phyloP scores from a whole-genome alignment of 1,139 yeast genomes.

The Taphrina pruni region DNA sequence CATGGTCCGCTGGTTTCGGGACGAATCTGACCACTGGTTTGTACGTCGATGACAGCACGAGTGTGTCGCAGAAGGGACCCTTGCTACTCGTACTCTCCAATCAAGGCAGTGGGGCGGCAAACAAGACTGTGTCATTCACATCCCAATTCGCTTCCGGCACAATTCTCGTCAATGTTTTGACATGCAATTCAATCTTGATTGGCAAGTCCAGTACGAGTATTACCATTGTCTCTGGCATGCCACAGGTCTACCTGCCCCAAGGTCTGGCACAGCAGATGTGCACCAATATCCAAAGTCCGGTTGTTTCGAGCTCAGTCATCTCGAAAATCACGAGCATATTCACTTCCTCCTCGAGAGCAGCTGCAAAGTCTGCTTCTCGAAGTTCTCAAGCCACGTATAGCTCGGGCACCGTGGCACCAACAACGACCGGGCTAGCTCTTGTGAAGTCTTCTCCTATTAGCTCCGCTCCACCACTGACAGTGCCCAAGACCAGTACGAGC shows the following conservation, averaged over 20 bases:
- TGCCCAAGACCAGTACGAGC: not conserved
- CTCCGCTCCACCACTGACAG: not conserved
- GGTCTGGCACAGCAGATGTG: constrained; percentile 31
- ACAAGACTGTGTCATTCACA: constrained; percentile 32
- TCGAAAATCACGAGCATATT: constrained; percentile 30
- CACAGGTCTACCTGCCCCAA: constrained; percentile 27
- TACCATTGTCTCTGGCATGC: constrained; percentile 14
- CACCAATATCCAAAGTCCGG: constrained; percentile 12
- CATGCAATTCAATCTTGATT: constrained; percentile 27
- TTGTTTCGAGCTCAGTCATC: constrained; percentile 21
- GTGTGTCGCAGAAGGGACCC: constrained; percentile 41
- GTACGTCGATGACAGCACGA: constrained; percentile 14
- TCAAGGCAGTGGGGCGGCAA: constrained; percentile 27
- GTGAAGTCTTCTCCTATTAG: constrained; percentile 2
- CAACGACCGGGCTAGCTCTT: constrained; percentile 15
- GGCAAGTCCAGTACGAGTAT: constrained; percentile 31
- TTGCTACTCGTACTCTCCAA: constrained; percentile 33
- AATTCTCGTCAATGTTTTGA: constrained; percentile 26
- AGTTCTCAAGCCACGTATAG: constrained; percentile 19
- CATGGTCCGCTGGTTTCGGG: constrained; percentile 37
- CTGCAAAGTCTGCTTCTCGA: constrained; percentile 12
- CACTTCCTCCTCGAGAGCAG: constrained; percentile 28
- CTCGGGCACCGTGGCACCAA: constrained; percentile 17
- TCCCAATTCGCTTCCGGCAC: constrained; percentile 34
- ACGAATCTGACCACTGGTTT: constrained; percentile 29